These are phyloP conservation scores for Wickerhamomyces xylosicus DNA, from an alignment of 805 yeast genomes.

Conservation along the genomic window DNA sequence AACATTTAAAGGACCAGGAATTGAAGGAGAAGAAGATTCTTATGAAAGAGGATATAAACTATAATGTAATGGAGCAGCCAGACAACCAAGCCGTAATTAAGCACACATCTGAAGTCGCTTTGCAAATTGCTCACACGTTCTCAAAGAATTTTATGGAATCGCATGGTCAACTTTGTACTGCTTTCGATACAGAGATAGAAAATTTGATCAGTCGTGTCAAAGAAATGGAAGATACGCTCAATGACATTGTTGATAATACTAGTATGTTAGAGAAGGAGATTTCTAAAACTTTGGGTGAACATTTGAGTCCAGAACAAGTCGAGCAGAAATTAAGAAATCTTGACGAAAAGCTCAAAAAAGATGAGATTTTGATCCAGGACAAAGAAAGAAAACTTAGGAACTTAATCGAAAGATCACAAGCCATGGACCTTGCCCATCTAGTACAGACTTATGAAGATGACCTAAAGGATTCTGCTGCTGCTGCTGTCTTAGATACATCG, in stretches of 20 bases:
- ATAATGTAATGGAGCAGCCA: too few relatives aligned
- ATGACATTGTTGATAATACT: conserved; percentile 31
- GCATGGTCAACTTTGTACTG: conserved; percentile 34
- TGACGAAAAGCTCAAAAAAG: conserved; percentile 13
- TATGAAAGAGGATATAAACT: conserved; percentile 5
- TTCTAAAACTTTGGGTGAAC: conserved; percentile 15
- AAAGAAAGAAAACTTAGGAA: conserved; percentile 19
- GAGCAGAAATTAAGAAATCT: conserved; percentile 3
- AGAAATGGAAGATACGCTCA: conserved; percentile 35
- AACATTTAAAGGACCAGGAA: conserved; percentile 11
- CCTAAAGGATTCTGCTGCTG: background rate
- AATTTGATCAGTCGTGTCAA: conserved; percentile 42
- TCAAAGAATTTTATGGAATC: conserved; percentile 39
- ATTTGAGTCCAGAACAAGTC: conserved; percentile 8
- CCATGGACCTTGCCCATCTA: conserved; percentile 8
- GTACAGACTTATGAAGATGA: background rate
- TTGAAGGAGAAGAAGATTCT: conserved; percentile 5
- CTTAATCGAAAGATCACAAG: conserved; percentile 22
- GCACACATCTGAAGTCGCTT: conserved; percentile 43
- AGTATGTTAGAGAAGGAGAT: conserved; percentile 19
- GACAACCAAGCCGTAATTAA: too few relatives aligned
- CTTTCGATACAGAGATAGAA: conserved; percentile 45
- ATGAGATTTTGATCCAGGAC: conserved; percentile 9
- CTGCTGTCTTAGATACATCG: background rate
- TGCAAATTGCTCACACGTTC: conserved; percentile 39